Conservation (phyloP, 306 rosid species). For the Inga oerstediana region DNA sequence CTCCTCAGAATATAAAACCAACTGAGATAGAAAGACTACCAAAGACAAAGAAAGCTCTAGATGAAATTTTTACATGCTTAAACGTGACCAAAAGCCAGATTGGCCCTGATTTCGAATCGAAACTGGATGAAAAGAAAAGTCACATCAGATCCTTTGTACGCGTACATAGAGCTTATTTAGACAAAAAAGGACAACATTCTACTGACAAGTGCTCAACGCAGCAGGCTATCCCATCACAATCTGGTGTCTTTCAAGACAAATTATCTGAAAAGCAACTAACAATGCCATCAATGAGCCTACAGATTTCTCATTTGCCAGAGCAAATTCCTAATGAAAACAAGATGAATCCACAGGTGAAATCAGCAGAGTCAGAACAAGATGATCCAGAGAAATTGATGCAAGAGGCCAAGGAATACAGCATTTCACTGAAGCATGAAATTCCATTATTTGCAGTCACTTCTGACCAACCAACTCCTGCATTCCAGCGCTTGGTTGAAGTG, state of each 20-base stretch:
- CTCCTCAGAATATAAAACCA: background rate
- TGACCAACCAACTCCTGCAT: constrained; percentile 32
- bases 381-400: background rate
- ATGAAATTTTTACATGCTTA: constrained; percentile 15
- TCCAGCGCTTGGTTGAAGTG: constrained; percentile 34
- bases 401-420: constrained; percentile 20
- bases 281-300: constrained; percentile 6
- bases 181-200: constrained; percentile 10
- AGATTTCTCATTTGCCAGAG: background rate
- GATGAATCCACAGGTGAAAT: constrained; percentile 18
- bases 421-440: constrained; percentile 8
- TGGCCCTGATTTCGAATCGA: background rate
- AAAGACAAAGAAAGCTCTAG: background rate
- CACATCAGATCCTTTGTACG: background rate
- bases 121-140: background rate
- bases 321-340: constrained; percentile 23
- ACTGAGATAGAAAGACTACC: background rate
- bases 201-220: constrained; percentile 19
- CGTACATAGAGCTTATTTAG: background rate
- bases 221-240: constrained; percentile 23
- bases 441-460: background rate
- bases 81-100: constrained; percentile 37
- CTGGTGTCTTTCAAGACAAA: background rate
- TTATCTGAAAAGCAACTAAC: background rate
- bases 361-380: background rate